Base-by-base conservation (phyloP, 1,284 basidiomycete genomes). In the Sphaerobolus stellatus region DNA sequence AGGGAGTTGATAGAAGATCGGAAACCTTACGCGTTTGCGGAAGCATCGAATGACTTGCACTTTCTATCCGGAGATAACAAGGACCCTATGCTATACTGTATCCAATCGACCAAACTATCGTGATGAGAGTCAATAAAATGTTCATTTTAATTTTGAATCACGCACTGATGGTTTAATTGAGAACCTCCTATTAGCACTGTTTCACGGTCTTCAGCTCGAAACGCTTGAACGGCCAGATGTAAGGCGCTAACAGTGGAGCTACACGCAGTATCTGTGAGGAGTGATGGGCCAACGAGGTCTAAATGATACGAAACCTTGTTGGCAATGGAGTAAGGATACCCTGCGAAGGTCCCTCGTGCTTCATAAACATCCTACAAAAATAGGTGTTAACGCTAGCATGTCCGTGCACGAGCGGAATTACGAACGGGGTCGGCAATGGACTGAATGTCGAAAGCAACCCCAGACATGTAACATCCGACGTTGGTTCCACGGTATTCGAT, bases 261-360 rank as follows among this genome's bases (percentile, higher is more conserved):
- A 58, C 80, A 81, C 3, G 76, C 79, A 1, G 79, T 80, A 57
- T 81, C 79, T 0, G 74, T 61, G 14, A 75, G 73, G 27, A 81
- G 58, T 1, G 78, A 79, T 14, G 78, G 79, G 7, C 74, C 73
- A 0, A 63, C 62, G 27, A 81, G 64, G 59, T 81, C 77, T 34
- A 81, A 68, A 44, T 75, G 71, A 56, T 78, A 77, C 18, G 79
- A 78, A 18, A 81, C 66, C 24, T 70, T 68, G 59, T 80, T 80
- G 5, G 78, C 75, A 13, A 75, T 62, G 64, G 73, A 73, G 18
- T 63, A 61, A 6, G 73, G 71, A n/a, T 59, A 56, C 3, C 63
- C 65, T 2, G 70, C 68, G 48, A 77, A 72, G 7, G 70, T 69
- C 5, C 72, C 72, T 22, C 60, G 56, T 11, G 66, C 62, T 25